Conservation (phyloP, 176 grass and related monocot genomes). For the Neostapfia colusana region DNA sequence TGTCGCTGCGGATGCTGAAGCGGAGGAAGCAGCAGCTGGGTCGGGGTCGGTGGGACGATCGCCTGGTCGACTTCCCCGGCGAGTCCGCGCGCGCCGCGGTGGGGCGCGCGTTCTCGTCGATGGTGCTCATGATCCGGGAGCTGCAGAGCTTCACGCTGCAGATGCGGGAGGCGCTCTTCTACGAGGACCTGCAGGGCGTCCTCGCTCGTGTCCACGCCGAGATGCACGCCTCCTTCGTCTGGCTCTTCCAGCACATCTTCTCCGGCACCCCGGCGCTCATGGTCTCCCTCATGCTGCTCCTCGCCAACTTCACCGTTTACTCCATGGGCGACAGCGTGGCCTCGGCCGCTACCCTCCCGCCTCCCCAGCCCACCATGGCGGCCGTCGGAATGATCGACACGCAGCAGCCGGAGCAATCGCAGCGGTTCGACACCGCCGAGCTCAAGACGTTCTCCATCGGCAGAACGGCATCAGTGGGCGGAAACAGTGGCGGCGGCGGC, state of each 20-base stretch:
- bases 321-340: slow-evolving; percentile 61
- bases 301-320: slow-evolving; percentile 93
- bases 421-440: slow-evolving; percentile 32
- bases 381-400: slow-evolving; percentile 44
- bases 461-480: slow-evolving; percentile 56
- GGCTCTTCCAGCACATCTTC: slow-evolving; percentile 99
- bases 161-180: slow-evolving; percentile 60
- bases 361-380: slow-evolving; percentile 16
- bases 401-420: slow-evolving; percentile 28
- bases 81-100: slow-evolving; percentile 60
- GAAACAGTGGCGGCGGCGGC: slow-evolving; percentile 60
- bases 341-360: slow-evolving; percentile 36
- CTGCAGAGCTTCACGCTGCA: slow-evolving; percentile 85
- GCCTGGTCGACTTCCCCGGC: slow-evolving; percentile 44
- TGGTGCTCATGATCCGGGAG: slow-evolving; percentile 97
- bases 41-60: slow-evolving; percentile 45
- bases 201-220: slow-evolving; percentile 63
- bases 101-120: slow-evolving; percentile 82
- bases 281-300: slow-evolving; percentile 95
- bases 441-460: slow-evolving; percentile 52
- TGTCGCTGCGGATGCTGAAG: slow-evolving; percentile 86
- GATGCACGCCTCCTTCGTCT: slow-evolving; percentile 95
- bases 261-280: slow-evolving; percentile 82
- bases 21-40: slow-evolving; percentile 62
- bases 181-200: slow-evolving; percentile 71